Conservation (phyloP, 2,329 filamentous ascomycete genomes). For the Fusarium coffeatum region DNA sequence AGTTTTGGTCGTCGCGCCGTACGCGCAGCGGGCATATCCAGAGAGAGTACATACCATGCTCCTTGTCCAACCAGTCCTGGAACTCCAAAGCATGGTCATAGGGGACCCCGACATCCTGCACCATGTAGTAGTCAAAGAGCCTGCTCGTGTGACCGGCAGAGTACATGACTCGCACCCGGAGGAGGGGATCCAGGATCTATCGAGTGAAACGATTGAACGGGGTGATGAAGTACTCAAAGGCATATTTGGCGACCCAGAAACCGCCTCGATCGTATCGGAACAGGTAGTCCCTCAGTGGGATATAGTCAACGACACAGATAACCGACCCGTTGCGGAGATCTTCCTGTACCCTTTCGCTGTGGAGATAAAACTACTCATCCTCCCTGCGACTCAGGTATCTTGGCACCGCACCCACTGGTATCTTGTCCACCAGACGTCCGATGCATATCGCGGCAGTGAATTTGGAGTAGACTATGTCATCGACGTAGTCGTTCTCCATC, state of each 20-base stretch:
- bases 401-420: slow-evolving; percentile 51
- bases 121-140: slow-evolving; percentile 68
- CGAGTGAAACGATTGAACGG: slow-evolving; percentile 74
- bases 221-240: slow-evolving; percentile 72
- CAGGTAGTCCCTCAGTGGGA: slow-evolving; percentile 74
- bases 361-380: slow-evolving; percentile 81
- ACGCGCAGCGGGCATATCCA: slow-evolving; percentile 67
- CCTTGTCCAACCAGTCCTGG: slow-evolving; percentile 59
- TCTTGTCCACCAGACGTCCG: slow-evolving; percentile 65
- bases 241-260: slow-evolving; percentile 74
- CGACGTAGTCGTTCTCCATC: slow-evolving; percentile 70
- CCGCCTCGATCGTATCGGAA: slow-evolving; percentile 78
- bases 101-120: slow-evolving; percentile 72
- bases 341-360: slow-evolving; percentile 61
- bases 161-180: slow-evolving; percentile 74
- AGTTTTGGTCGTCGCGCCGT: slow-evolving; percentile 55
- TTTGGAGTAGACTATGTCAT: slow-evolving; percentile 73
- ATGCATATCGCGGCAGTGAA: slow-evolving; percentile 69
- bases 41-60: slow-evolving; percentile 63
- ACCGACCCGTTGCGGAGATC: slow-evolving; percentile 37
- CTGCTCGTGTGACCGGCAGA: slow-evolving; percentile 72
- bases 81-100: slow-evolving; percentile 58
- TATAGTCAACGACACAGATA: slow-evolving; percentile 59
- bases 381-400: slow-evolving; percentile 65
- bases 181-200: slow-evolving; percentile 69